Percentiles rank a stretch among this genome's conserved stretches.
Conservation (phyloP, 106 monocot genomes). For the Iris macrosiphon region DNA sequence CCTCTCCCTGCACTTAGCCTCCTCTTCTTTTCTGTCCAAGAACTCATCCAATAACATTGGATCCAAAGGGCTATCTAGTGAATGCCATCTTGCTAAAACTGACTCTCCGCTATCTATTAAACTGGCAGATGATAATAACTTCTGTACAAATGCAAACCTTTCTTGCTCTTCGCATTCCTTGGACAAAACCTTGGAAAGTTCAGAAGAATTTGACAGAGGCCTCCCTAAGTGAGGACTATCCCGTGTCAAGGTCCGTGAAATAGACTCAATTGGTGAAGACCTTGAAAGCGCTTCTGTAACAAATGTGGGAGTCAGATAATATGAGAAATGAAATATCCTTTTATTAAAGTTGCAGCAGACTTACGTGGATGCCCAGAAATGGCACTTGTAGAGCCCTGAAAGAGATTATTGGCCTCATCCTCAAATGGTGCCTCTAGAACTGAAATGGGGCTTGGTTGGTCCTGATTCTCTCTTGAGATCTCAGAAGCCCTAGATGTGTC, state of each 20-base stretch:
- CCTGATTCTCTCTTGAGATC: constrained; percentile 9
- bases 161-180: constrained; percentile 47
- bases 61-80: constrained; percentile 58
- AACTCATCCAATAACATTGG: constrained; percentile 51
- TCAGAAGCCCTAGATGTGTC: constrained; percentile 3
- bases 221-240: constrained; percentile 19
- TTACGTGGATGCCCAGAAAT: constrained; percentile 38
- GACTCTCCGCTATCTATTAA: constrained; percentile 25
- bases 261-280: constrained; percentile 66
- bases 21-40: constrained; percentile 49
- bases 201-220: constrained; percentile 6
- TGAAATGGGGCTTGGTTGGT: constrained; percentile 47
- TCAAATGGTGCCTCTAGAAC: constrained; percentile 30
- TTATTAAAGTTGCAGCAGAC: constrained; percentile 8
- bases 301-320: neutral
- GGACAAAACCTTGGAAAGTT: constrained; percentile 14
- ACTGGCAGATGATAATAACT: constrained; percentile 52
- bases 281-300: constrained; percentile 63
- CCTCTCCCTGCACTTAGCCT: constrained; percentile 36
- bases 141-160: constrained; percentile 36
- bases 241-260: constrained; percentile 55
- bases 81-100: constrained; percentile 51
- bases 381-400: constrained; percentile 6
- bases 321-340: neutral
- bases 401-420: constrained; percentile 25